Conservation (phyloP, 257 asterid genomes). For the Capsicum baccatum region DNA sequence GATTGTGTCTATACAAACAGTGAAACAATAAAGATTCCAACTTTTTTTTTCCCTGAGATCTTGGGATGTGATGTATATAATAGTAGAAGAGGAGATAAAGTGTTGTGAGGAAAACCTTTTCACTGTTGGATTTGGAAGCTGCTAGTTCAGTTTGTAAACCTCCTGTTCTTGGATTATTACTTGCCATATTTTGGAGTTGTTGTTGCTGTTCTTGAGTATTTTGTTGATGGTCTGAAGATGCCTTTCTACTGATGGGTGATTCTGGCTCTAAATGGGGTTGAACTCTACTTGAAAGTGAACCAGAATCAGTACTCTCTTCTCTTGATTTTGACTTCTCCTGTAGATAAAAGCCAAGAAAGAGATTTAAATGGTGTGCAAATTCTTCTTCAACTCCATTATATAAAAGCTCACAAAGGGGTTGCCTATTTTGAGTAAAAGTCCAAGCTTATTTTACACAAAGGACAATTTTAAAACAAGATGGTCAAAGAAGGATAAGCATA, state of each 20-base stretch:
- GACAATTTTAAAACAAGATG: slow-evolving; percentile 23
- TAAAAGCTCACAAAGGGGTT: slow-evolving; percentile 1
- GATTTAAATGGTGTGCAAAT: slow-evolving; percentile 23
- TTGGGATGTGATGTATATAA: slow-evolving; percentile 39
- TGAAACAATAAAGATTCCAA: slow-evolving; percentile 34
- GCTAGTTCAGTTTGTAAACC: slow-evolving; percentile 45
- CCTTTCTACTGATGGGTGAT: slow-evolving; percentile 64
- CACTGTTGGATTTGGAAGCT: slow-evolving; percentile 51
- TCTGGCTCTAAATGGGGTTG: slow-evolving; percentile 63
- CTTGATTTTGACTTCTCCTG: slow-evolving; percentile 73
- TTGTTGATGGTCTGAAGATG: slow-evolving; percentile 44
- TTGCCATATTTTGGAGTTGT: slow-evolving; percentile 37
- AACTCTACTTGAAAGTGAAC: slow-evolving; percentile 57
- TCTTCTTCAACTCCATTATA: slow-evolving; percentile 1
- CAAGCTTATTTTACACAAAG: slow-evolving; percentile 25
- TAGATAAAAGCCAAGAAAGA: slow-evolving; percentile 40
- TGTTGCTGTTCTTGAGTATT: slow-evolving; percentile 32
- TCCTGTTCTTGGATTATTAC: slow-evolving; percentile 46
- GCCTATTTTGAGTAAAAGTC: slow-evolving; percentile 26
- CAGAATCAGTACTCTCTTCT: slow-evolving; percentile 82
- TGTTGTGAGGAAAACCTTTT: slow-evolving; percentile 56
- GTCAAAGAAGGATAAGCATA: slow-evolving; percentile 29
- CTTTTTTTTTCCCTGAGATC: slow-evolving; percentile 39
- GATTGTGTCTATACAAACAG: background rate
- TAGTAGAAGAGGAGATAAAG: slow-evolving; percentile 19